These are phyloP conservation scores for Penicillium hesseltinei DNA, from an alignment of 2,329 filamentous ascomycete genomes.

Conservation along the genomic window DNA sequence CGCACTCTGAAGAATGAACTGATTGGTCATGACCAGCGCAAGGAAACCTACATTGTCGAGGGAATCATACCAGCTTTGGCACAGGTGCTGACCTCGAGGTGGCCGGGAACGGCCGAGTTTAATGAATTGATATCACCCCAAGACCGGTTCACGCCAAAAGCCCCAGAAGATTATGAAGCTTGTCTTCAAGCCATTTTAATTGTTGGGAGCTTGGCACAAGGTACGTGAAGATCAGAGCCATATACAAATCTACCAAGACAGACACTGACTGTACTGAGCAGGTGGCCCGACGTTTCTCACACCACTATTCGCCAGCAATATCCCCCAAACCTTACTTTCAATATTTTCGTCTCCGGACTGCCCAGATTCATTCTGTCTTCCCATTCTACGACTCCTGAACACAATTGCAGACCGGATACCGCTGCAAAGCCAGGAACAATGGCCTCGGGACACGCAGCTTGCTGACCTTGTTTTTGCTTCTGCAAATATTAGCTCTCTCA, in stretches of 20 bases:
- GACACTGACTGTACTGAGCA: constrained; percentile 39
- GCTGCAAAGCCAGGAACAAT: constrained; percentile 53
- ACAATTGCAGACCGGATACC: constrained; percentile 66
- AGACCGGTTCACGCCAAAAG: constrained; percentile 39
- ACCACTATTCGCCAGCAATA: constrained; percentile 67
- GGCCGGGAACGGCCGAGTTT: constrained; percentile 33
- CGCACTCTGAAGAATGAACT: constrained; percentile 82
- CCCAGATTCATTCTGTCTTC: constrained; percentile 65
- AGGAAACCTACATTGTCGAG: constrained; percentile 71
- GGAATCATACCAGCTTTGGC: constrained; percentile 61
- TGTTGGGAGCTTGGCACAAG: constrained; percentile 79
- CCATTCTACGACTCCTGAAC: constrained; percentile 71
- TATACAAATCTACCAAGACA: background rate
- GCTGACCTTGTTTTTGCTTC: constrained; percentile 65
- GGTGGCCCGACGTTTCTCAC: constrained; percentile 76
- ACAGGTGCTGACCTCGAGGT: constrained; percentile 49
- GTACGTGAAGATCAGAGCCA: constrained; percentile 48
- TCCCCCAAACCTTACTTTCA: constrained; percentile 68
- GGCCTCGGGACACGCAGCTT: constrained; percentile 52
- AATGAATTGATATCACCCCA: constrained; percentile 25
- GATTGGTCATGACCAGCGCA: constrained; percentile 82
- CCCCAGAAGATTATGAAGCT: constrained; percentile 63
- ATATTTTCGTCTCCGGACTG: constrained; percentile 66
- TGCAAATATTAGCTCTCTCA: constrained; percentile 61
- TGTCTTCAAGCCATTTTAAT: constrained; percentile 79